phyloP scores from a whole-genome alignment of 495 filamentous ascomycete species.

The Tuber aestivum region DNA sequence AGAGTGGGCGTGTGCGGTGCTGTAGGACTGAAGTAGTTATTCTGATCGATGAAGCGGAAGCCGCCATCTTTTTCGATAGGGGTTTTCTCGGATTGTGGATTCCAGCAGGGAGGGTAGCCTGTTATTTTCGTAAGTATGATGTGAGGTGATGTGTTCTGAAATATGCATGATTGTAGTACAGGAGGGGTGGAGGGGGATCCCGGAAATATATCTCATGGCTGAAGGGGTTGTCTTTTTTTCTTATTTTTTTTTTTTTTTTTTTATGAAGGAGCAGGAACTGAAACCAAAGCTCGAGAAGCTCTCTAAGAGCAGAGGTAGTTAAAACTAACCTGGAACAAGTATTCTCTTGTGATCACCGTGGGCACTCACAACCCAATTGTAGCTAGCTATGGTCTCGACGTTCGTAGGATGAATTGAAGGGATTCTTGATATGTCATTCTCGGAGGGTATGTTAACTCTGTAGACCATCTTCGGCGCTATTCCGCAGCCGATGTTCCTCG shows the following conservation, averaged over 20 bases:
- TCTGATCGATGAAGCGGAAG: constrained; percentile 33
- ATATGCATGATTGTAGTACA: not conserved
- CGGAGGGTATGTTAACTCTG: constrained; percentile 10
- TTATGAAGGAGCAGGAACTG: not conserved
- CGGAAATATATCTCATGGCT: not conserved
- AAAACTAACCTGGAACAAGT: constrained; percentile 28
- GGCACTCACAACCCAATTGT: constrained; percentile 31
- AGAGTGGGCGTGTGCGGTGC: constrained; percentile 26
- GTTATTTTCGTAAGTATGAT: constrained; percentile 6
- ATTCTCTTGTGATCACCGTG: constrained; percentile 25
- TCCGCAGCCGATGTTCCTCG: constrained; percentile 12
- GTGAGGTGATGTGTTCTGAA: not conserved
- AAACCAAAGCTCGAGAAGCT: not conserved
- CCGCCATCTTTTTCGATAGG: constrained; percentile 14
- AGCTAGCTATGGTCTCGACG: constrained; percentile 19
- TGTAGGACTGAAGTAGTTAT: constrained; percentile 30
- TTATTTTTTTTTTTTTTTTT: not conserved
- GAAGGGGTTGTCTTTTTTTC: not conserved
- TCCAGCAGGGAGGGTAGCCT: constrained; percentile 36
- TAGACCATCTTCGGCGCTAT: constrained; percentile 4
- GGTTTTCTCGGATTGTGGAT: constrained; percentile 5
- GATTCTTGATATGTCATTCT: constrained; percentile 13
- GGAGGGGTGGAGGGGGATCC: not conserved
- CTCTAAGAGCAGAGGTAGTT: not conserved
- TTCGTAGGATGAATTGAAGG: constrained; percentile 18